These are phyloP conservation scores for Fusarium sp. DNA, from an alignment of 2,329 filamentous ascomycete genomes.

Conservation along the genomic window DNA sequence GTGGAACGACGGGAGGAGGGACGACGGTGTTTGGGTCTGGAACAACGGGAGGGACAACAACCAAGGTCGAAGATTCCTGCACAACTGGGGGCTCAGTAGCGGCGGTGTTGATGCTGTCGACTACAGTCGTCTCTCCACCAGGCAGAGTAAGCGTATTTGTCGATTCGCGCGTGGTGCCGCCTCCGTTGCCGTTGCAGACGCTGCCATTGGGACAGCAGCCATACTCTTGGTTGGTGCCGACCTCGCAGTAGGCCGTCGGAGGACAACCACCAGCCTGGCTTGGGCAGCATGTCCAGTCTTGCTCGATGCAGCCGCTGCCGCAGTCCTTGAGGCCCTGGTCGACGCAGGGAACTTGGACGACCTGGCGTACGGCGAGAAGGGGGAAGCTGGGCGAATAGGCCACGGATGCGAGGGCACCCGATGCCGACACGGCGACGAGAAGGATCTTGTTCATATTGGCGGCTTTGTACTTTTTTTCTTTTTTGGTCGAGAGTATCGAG, in stretches of 20 bases:
- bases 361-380: slow-evolving; percentile 34
- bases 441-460: slow-evolving; percentile 41
- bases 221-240: slow-evolving; percentile 42
- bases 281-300: slow-evolving; percentile 46
- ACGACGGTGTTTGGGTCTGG: neutral
- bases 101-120: neutral
- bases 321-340: slow-evolving; percentile 41
- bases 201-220: slow-evolving; percentile 46
- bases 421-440: slow-evolving; percentile 36
- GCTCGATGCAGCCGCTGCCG: slow-evolving; percentile 44
- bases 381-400: slow-evolving; percentile 22
- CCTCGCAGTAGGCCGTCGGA: slow-evolving; percentile 35
- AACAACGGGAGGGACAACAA: slow-evolving; percentile 3
- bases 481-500: slow-evolving; percentile 5
- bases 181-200: slow-evolving; percentile 42
- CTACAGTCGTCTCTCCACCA: slow-evolving; percentile 21
- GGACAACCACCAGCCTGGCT: slow-evolving; percentile 43
- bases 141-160: slow-evolving; percentile 26
- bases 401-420: slow-evolving; percentile 28
- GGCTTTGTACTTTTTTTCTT: neutral
- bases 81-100: slow-evolving; percentile 11
- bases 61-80: slow-evolving; percentile 15
- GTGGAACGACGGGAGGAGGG: slow-evolving; percentile 1
- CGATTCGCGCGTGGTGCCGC: slow-evolving; percentile 27
- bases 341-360: slow-evolving; percentile 37